Percentiles rank a stretch among this genome's conserved stretches.
Conservation (phyloP, 495 filamentous ascomycete genomes). For the Astrothelium subdiscretum region DNA sequence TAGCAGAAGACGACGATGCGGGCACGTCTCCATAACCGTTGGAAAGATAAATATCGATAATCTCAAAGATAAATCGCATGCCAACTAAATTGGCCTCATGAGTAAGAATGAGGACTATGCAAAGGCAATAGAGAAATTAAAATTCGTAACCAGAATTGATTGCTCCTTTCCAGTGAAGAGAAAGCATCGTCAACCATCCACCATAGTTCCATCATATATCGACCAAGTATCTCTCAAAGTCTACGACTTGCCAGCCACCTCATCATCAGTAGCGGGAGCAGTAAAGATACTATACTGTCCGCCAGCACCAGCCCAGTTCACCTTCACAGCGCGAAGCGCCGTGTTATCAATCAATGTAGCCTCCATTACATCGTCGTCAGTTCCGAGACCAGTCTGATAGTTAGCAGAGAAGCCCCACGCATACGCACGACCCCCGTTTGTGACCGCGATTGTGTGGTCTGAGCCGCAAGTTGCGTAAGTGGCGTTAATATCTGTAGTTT, state of each 20-base stretch:
- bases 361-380: constrained; percentile 31
- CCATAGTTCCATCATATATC: too few species aligned
- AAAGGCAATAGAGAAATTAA: too few species aligned
- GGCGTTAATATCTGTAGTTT: constrained; percentile 9
- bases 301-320: constrained; percentile 48
- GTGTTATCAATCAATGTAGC: constrained; percentile 53
- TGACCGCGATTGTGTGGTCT: constrained; percentile 51
- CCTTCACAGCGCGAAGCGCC: constrained; percentile 44
- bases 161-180: too few species aligned
- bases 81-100: too few species aligned
- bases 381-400: constrained; percentile 57
- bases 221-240: too few species aligned
- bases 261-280: neutral
- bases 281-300: constrained; percentile 57
- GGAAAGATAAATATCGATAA: too few species aligned
- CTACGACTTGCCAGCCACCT: neutral
- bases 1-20: too few species aligned
- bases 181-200: too few species aligned
- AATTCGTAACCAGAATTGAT: too few species aligned
- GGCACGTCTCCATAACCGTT: too few species aligned
- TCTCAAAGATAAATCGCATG: too few species aligned
- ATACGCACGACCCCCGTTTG: constrained; percentile 47
- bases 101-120: too few species aligned
- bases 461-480: constrained; percentile 32
- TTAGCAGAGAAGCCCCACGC: constrained; percentile 58